Evolutionary conservation across 352 stramenopile species (phyloP), one percentile per base, ranked within the genome.

Genomic region (Globisporangium radiosum): DNA sequence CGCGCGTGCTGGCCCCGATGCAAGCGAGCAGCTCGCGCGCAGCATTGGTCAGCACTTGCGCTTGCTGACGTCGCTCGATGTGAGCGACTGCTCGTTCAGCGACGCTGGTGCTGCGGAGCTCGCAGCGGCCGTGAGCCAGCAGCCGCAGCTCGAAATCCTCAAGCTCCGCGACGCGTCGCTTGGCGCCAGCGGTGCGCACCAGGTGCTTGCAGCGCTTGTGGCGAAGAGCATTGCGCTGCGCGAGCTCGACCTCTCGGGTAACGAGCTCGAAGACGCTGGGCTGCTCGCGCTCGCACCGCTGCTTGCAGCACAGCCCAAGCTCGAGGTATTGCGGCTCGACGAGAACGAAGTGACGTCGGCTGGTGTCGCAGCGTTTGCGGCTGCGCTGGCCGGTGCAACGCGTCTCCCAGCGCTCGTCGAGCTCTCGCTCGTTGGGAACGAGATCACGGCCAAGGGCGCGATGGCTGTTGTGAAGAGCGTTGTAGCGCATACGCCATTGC

Each of bases 41-140:
- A 75, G 61, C 37, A 78, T 92, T n/a, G 73, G 59, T 49, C 33
- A 59, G 49, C 70, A 90, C 69, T 54, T 82, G 63, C 53, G 55
- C 42, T 61, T 74, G 7, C 71, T 97, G 11, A 74, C 63, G 57
- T 87, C 72, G 38, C 72, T 98, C n/a, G 93, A 98, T 63, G 70
- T 98, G 54, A 93, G 85, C 54, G 94, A 98, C 64, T 97, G 92
- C 68, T 92, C 85, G 40, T 97, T 98, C 61, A 74, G 85, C 19
- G 83, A 84, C 44, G 81, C 88, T 14, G 90, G 89, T 38, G 76
- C 62, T 0, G 69, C 72, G 15, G 71, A 84, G 19, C 75, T 98
- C 3, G 88, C 87, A 3, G 64, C 70, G 14, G 87, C 85, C 3
- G 70, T 97, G 2, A 61, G 63, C 44, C 69, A 74, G 42, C 87